phyloP scores from a whole-genome alignment of 2,329 filamentous ascomycete species.

The Talaromyces sp. region DNA sequence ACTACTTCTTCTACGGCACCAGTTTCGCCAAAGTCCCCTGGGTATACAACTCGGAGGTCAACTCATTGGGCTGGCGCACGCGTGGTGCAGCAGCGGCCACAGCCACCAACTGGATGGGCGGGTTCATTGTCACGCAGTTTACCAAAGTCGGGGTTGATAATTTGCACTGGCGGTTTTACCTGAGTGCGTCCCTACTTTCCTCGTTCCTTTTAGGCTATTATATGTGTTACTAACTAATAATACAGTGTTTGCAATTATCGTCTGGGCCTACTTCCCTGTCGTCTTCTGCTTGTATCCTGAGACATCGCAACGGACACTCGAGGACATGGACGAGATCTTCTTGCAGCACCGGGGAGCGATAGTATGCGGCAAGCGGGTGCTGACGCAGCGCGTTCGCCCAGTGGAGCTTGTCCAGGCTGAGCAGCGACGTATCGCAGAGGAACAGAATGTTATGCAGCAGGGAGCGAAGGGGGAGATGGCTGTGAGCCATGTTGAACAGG shows the following conservation, averaged over 20 bases:
- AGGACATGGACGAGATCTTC: constrained; percentile 9
- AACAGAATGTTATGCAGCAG: not conserved
- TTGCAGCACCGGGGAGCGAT: not conserved
- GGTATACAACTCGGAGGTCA: constrained; percentile 17
- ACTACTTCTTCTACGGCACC: constrained; percentile 15
- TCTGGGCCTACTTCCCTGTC: constrained; percentile 8
- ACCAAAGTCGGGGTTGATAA: constrained; percentile 11
- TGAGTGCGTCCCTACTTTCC: not conserved
- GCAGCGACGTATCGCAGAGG: constrained; percentile 4
- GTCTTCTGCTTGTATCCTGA: constrained; percentile 5
- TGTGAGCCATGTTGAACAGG: constrained; percentile 1
- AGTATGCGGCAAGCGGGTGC: not conserved
- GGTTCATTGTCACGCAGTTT: constrained; percentile 11
- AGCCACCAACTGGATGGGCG: constrained; percentile 10
- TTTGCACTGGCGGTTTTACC: constrained; percentile 11
- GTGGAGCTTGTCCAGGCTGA: constrained; percentile 3
- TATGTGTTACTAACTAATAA: not conserved
- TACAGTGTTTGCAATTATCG: constrained; percentile 3
- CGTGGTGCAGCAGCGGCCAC: constrained; percentile 12
- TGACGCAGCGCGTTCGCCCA: constrained; percentile 2
- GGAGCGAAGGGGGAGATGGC: not conserved
- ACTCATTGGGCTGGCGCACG: constrained; percentile 14
- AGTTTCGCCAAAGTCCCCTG: constrained; percentile 14
- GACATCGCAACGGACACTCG: constrained; percentile 7
- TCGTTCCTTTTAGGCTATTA: not conserved